Evolutionary conservation across 768 basidiomycete species (phyloP).

Genomic region (Naematelia aurantialba): DNA sequence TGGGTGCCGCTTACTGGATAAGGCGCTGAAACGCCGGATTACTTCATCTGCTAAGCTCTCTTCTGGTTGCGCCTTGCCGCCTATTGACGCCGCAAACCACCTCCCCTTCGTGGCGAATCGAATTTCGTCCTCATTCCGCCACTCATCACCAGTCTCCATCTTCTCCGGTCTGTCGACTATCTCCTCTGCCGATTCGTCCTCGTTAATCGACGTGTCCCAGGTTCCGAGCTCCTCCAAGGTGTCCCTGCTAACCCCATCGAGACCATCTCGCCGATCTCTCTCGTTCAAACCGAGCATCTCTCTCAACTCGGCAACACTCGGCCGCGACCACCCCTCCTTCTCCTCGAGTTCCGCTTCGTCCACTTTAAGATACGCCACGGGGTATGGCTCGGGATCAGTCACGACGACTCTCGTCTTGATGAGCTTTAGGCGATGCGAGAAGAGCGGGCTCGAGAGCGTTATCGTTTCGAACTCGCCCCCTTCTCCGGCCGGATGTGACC

Average conservation of each 20-base stretch:
- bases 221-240: no score
- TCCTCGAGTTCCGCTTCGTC: constrained; percentile 62
- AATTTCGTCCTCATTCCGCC: constrained; percentile 1
- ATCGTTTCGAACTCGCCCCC: constrained; percentile 97
- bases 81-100: constrained; percentile 69
- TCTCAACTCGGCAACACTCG: constrained; percentile 27
- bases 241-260: neutral
- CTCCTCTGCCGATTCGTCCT: neutral
- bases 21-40: constrained; percentile 60
- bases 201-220: no score
- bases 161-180: neutral
- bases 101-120: constrained; percentile 50
- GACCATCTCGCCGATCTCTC: neutral
- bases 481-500: constrained; percentile 92
- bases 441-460: constrained; percentile 83
- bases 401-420: constrained; percentile 65
- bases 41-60: constrained; percentile 68
- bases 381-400: constrained; percentile 61
- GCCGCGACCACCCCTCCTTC: constrained; percentile 53
- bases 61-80: constrained; percentile 54
- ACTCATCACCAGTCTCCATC: neutral
- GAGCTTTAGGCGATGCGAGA: constrained; percentile 72
- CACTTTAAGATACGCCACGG: constrained; percentile 85
- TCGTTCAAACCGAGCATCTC: constrained; percentile 31
- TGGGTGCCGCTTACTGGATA: constrained; percentile 58